Base-by-base conservation (phyloP, 257 asterid species). In the Lycium ferocissimum region DNA sequence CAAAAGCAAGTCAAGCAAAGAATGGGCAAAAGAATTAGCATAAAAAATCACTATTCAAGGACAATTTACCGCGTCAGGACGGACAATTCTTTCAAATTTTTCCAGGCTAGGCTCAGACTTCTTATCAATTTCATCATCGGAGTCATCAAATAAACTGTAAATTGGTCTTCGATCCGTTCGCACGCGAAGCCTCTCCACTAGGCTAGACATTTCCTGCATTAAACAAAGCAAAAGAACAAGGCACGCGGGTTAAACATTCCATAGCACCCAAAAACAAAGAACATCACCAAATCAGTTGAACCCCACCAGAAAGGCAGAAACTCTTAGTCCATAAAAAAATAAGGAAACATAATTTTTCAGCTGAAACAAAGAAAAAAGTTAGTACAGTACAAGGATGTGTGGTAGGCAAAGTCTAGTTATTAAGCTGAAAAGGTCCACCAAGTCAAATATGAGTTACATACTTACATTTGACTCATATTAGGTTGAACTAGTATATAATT, bases 91-190 rank as follows among this genome's bases (percentile, higher is more conserved):
- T 86, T 92, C 90, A 35, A 86, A 63, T 22, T 63, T 84, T 86
- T 92, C 91, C 83, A 83, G 84, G 22, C 86, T 40, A 56, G 84
- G 75, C 82, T 81, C 90, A 73, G 88, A 65, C 20, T 67, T 67
- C 72, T 87, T 12, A 40, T 90, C 85, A 79, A 86, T 73, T 65
- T 96, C 99, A 4, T 96, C 98, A 22, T 96, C 98, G 13, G 99
- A 96, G 20, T 96, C 99, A 20, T 96, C 98, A 76, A 76, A 76
- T 37, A 96, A 70, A 85, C 88, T 95, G 89, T 96, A 96, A 83
- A 93, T 45, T 14, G 99, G 99, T 86, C 90, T 89, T 58, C 97
- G 93, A 84, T 96, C 99, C 40, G 98, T 91, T 69, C 99, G 95
- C 59, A 80, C 88, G 20, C 95, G 91, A 83, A 92, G 92, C 88